Conservation (phyloP, 345 rosid species). For the Salix udensis region DNA sequence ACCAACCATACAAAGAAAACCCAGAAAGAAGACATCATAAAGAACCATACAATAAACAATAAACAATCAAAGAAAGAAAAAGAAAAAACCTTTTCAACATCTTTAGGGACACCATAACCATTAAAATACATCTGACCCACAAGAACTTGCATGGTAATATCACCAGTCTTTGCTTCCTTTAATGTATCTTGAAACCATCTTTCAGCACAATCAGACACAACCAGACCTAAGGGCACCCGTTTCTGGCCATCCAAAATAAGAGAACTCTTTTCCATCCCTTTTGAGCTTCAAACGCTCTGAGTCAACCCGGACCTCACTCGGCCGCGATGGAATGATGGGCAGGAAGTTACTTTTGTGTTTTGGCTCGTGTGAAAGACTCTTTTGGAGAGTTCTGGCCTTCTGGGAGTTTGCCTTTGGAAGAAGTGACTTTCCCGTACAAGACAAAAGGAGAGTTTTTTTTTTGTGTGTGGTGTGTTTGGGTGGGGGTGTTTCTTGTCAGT, state of each 20-base stretch:
- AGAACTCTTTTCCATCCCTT: constrained; percentile 34
- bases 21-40: constrained; percentile 1
- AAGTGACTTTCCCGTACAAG: constrained; percentile 61
- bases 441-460: not conserved
- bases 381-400: constrained; percentile 45
- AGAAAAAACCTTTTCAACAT: constrained; percentile 53
- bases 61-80: not conserved
- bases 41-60: not conserved
- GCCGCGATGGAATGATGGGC: constrained; percentile 6
- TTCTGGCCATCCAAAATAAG: constrained; percentile 20
- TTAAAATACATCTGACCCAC: constrained; percentile 82
- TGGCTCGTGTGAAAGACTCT: constrained; percentile 36
- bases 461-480: too few species aligned
- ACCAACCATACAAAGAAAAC: not conserved
- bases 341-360: constrained; percentile 14
- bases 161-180: constrained; percentile 69
- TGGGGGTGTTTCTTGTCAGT: not conserved
- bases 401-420: constrained; percentile 38
- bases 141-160: constrained; percentile 65
- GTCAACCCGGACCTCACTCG: constrained; percentile 26
- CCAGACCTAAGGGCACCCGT: constrained; percentile 55
- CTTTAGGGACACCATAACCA: constrained; percentile 74
- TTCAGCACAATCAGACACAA: constrained; percentile 63
- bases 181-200: constrained; percentile 81
- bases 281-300: constrained; percentile 29